Percentiles rank a stretch among this genome's conserved stretches.
Evolutionary conservation across 805 yeast species (phyloP).

Genomic region (Yarrowia sp.): DNA sequence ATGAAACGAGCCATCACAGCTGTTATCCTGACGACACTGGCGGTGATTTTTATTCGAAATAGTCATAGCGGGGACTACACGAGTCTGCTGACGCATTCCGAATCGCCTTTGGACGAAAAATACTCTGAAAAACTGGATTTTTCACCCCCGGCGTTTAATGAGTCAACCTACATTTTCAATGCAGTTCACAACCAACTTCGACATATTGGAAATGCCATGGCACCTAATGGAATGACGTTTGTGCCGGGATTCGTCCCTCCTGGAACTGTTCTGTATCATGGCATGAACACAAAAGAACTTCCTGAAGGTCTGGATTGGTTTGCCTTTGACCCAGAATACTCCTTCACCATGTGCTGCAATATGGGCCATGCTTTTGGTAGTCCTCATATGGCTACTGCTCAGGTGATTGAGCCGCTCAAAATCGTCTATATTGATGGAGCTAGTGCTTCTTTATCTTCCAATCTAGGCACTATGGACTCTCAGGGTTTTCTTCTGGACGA

Average conservation of each 20-base stretch:
- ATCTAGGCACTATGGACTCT: constrained; percentile 33
- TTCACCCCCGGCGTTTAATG: constrained; percentile 18
- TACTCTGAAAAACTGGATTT: not conserved
- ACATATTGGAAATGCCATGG: constrained; percentile 19
- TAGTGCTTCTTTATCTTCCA: not conserved
- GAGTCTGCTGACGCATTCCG: not conserved
- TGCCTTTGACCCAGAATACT: constrained; percentile 62
- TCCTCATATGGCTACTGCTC: constrained; percentile 1
- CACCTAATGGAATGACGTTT: constrained; percentile 43
- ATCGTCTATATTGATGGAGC: constrained; percentile 9
- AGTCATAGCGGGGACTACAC: not conserved
- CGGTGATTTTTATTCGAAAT: not conserved
- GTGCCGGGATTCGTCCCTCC: constrained; percentile 60
- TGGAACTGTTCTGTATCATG: not conserved
- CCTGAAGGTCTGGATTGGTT: constrained; percentile 52
- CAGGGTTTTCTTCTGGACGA: constrained; percentile 5
- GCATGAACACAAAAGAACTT: constrained; percentile 43
- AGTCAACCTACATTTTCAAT: constrained; percentile 22
- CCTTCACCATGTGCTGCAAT: constrained; percentile 38
- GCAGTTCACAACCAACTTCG: constrained; percentile 25
- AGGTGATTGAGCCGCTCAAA: not conserved
- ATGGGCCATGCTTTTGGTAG: constrained; percentile 3
- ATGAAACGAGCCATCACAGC: not conserved
- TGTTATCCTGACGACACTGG: not conserved
- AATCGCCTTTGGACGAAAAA: not conserved